Base-by-base conservation (phyloP, 495 filamentous ascomycete genomes). In the Talaromyces stipitatus region DNA sequence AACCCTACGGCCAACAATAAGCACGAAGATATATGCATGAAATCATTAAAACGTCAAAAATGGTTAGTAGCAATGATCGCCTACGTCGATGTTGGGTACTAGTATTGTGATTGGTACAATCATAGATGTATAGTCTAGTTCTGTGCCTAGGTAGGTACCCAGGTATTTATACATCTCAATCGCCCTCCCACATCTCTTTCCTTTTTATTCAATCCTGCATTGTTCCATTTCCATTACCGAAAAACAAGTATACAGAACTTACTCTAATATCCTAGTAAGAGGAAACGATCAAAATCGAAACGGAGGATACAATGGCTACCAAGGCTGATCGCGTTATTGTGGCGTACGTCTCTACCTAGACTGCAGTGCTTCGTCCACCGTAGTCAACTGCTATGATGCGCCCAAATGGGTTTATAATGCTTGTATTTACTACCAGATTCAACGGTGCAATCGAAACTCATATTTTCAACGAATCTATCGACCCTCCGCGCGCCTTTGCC, bases 401-500 rank as follows among this genome's bases (percentile, higher is more conserved):
- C 23, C 23, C 16, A n/a, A 46, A 24, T 24, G 18, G 18, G 16
- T 46, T 46, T 1, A 46, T 46, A 46, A 46, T 46, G 11, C n/a
- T 46, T 46, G 18, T 24, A 46, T 46, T 46, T 24, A 20, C 16
- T 46, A 46, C n/a, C 43, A 46, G 43, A 46, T 46, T 46, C 23
- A 46, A 46, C 43, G 16, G 43, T 9, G 43, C 43, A 20, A 24
- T 46, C 23, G 43, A 46, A 46, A 20, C 43, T 14, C 32, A 36
- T 36, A 14, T 36, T 36, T 36, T 14, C 14, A 36, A 7, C 32
- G 32, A 36, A 36, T 8, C 54, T 59, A 59, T 32, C 50, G 59
- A 66, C 46, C 62, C 66, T 8, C 56, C 62, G n/a, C 66, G 69
- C 14, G 62, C 58, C 14, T 74, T 75, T 52, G 66, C 71, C 45